A percentile compares a stretch with the other conserved stretches of the same genome.
Conservation (phyloP, 208 protist genomes). For the Trypanosoma platydactyli region DNA sequence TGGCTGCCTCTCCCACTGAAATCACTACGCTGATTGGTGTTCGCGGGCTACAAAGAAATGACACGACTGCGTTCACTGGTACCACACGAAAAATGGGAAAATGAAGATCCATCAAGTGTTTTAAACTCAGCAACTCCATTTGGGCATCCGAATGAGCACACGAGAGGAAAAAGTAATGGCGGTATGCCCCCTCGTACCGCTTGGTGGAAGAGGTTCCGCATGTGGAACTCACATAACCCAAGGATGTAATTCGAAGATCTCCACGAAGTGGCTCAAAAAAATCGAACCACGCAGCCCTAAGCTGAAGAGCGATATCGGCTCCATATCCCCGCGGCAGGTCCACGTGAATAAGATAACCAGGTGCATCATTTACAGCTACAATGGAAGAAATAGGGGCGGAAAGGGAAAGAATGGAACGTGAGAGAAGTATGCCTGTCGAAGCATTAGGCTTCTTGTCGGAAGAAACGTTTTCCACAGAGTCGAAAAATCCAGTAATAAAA, state of each 20-base stretch:
- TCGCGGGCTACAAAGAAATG: constrained; percentile 58
- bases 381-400: constrained; percentile 40
- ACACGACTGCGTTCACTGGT: constrained; percentile 51
- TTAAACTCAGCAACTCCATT: constrained; percentile 10
- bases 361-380: constrained; percentile 47
- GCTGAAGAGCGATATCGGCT: constrained; percentile 37
- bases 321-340: constrained; percentile 51
- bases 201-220: constrained; percentile 27
- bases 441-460: constrained; percentile 20
- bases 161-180: constrained; percentile 75
- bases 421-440: constrained; percentile 69
- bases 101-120: constrained; percentile 8
- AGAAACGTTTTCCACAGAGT: constrained; percentile 41
- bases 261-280: constrained; percentile 51
- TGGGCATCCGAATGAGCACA: constrained; percentile 27
- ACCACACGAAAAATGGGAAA: constrained; percentile 38
- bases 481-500: constrained; percentile 52
- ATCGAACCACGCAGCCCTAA: constrained; percentile 55
- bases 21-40: constrained; percentile 56
- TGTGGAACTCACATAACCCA: constrained; percentile 60
- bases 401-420: constrained; percentile 51
- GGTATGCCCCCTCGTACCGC: constrained; percentile 39
- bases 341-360: constrained; percentile 57
- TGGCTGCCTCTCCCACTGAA: constrained; percentile 65
- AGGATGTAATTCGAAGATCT: constrained; percentile 38